Percentiles rank a stretch among this genome's conserved stretches.
Conservation (phyloP, 2,329 filamentous ascomycete species). For the Magnaporthiopsis incrustans region DNA sequence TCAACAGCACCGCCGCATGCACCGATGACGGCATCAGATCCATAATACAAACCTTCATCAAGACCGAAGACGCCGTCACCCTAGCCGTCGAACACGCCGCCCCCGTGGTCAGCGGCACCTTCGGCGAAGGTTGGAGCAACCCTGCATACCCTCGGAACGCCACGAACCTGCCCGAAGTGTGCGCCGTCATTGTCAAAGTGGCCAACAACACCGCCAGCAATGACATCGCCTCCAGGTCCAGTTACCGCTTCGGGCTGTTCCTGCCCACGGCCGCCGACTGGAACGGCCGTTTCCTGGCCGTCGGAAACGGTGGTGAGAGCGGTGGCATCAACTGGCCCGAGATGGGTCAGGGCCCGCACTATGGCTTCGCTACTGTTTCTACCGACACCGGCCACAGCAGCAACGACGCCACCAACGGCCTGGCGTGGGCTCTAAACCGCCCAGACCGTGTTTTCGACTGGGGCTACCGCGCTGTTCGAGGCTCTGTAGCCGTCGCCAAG, state of each 20-base stretch:
- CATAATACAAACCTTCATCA: neutral
- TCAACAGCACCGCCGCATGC: neutral
- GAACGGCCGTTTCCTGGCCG: conserved; percentile 4
- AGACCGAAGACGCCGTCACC: conserved; percentile 11
- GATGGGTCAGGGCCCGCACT: conserved; percentile 5
- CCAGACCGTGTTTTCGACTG: conserved; percentile 1
- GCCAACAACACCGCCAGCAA: conserved; percentile 16
- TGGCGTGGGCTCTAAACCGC: conserved; percentile 6
- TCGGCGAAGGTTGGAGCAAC: conserved; percentile 16
- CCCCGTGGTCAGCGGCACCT: conserved; percentile 13
- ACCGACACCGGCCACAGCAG: conserved; percentile 8
- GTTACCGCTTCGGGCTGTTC: conserved; percentile 8
- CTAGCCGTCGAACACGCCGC: conserved; percentile 22
- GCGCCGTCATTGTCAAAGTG: conserved; percentile 27
- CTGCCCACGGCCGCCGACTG: neutral
- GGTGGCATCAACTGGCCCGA: conserved; percentile 6
- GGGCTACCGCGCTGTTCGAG: conserved; percentile 5
- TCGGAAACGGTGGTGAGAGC: conserved; percentile 2
- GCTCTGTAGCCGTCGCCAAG: conserved; percentile 30
- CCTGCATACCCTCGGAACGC: conserved; percentile 18
- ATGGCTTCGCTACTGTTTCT: neutral
- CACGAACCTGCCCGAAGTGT: conserved; percentile 26
- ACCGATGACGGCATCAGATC: neutral
- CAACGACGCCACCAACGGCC: conserved; percentile 11
- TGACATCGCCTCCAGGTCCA: conserved; percentile 13